Percentiles rank a stretch among this genome's conserved stretches.
These are phyloP conservation scores for Cornus controversa DNA, from an alignment of 148 eudicot species.

Conservation along the genomic window DNA sequence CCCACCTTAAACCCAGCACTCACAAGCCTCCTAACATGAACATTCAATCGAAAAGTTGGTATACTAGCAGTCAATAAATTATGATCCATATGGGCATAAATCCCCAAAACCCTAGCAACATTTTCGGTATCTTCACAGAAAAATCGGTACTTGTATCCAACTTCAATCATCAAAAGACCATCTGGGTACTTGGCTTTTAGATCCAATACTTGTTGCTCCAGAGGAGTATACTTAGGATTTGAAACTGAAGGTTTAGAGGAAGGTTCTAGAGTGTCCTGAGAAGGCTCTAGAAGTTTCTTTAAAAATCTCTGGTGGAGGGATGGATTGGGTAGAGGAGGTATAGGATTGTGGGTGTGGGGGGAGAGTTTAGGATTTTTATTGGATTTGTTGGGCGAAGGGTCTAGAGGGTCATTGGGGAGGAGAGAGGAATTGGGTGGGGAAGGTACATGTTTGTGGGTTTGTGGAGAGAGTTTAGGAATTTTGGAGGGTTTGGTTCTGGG, in stretches of 20 bases:
- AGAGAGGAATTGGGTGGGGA: conserved; percentile 10
- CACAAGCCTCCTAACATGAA: conserved; percentile 94
- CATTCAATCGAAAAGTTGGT: conserved; percentile 88
- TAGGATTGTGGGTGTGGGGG: conserved; percentile 48
- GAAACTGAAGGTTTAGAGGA: conserved; percentile 10
- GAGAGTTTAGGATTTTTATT: conserved; percentile 50
- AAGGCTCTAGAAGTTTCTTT: conserved; percentile 75
- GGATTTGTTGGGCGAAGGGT: conserved; percentile 32
- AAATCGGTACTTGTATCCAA: conserved; percentile 83
- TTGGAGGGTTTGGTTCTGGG: conserved; percentile 35
- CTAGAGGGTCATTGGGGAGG: conserved; percentile 3
- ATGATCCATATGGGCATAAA: conserved; percentile 87
- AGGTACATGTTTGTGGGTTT: conserved; percentile 33
- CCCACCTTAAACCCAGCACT: conserved; percentile 94
- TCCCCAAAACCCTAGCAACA: conserved; percentile 83
- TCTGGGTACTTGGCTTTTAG: conserved; percentile 68
- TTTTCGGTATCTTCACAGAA: conserved; percentile 88
- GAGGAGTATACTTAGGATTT: conserved; percentile 69
- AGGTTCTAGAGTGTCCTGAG: conserved; percentile 45
- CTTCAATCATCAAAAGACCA: conserved; percentile 89
- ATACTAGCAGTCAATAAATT: conserved; percentile 89
- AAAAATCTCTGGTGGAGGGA: conserved; percentile 72
- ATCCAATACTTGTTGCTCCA: conserved; percentile 82
- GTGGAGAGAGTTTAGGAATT: conserved; percentile 33
- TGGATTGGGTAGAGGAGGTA: conserved; percentile 40